Percentiles rank a stretch among this genome's conserved stretches.
Conservation (phyloP, 176 grass and related monocot species). For the Panicum miliaceum region DNA sequence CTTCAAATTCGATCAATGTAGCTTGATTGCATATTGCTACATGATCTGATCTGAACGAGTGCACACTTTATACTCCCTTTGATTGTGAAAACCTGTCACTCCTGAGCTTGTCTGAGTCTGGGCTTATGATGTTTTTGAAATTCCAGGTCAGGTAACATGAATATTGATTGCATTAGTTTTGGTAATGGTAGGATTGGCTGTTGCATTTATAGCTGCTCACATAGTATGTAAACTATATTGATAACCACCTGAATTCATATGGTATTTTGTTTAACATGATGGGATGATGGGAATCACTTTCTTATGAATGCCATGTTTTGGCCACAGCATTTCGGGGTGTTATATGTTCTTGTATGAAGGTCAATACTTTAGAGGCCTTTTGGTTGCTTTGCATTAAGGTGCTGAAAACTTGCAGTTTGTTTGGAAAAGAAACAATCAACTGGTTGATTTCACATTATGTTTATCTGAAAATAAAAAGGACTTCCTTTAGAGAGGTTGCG, state of each 20-base stretch:
- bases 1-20: conserved; percentile 16
- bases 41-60: background rate
- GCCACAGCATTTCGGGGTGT: background rate
- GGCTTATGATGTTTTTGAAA: background rate
- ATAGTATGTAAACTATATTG: background rate
- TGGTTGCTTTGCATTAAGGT: background rate
- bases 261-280: background rate
- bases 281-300: background rate
- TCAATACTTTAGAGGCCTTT: background rate
- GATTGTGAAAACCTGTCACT: background rate
- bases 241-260: background rate
- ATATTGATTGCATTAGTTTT: background rate
- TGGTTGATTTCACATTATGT: background rate
- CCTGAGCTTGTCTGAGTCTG: background rate
- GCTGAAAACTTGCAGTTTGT: background rate
- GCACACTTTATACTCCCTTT: background rate
- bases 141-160: background rate
- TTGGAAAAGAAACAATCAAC: background rate
- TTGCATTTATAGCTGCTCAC: background rate
- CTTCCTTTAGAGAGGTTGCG: background rate
- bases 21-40: background rate
- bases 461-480: background rate
- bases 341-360: background rate
- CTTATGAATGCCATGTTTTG: background rate
- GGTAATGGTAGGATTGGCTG: background rate